Percentiles rank a stretch among this genome's conserved stretches.
Conservation (phyloP, 257 asterid species). For the Fraxinus anomala region DNA sequence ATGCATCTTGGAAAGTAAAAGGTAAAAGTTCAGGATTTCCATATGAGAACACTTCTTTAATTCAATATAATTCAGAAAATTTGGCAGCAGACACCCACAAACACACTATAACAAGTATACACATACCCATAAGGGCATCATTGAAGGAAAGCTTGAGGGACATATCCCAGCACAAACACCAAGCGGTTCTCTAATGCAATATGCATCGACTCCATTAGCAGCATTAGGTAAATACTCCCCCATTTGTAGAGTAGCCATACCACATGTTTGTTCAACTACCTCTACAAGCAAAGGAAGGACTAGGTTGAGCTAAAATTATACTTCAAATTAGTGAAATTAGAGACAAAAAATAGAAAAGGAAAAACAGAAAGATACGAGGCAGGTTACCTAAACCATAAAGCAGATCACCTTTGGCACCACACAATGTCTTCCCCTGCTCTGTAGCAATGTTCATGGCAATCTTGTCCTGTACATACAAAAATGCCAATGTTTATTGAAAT, state of each 20-base stretch:
- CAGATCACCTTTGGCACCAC: slow-evolving; percentile 44
- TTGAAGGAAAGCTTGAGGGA: slow-evolving; percentile 36
- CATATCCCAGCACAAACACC: slow-evolving; percentile 61
- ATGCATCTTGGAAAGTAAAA: background rate
- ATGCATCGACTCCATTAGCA: slow-evolving; percentile 43
- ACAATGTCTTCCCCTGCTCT: slow-evolving; percentile 46
- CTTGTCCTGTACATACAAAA: slow-evolving; percentile 37
- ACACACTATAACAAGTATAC: background rate
- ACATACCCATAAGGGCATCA: slow-evolving; percentile 49
- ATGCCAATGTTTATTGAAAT: slow-evolving; percentile 19
- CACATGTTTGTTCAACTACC: slow-evolving; percentile 52
- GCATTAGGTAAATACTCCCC: slow-evolving; percentile 48
- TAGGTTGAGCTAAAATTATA: background rate
- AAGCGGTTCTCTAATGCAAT: slow-evolving; percentile 48
- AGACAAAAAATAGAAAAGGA: background rate
- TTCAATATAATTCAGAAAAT: background rate
- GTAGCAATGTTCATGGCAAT: slow-evolving; percentile 40
- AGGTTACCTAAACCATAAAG: slow-evolving; percentile 48
- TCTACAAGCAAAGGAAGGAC: slow-evolving; percentile 34
- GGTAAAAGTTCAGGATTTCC: background rate
- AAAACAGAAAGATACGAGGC: background rate
- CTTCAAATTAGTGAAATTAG: background rate
- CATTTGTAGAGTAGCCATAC: slow-evolving; percentile 41
- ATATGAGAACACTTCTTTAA: background rate
- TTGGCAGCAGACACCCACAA: slow-evolving; percentile 2